Base-by-base conservation (phyloP, 1,284 basidiomycete genomes). In the Meripilus lineatus region DNA sequence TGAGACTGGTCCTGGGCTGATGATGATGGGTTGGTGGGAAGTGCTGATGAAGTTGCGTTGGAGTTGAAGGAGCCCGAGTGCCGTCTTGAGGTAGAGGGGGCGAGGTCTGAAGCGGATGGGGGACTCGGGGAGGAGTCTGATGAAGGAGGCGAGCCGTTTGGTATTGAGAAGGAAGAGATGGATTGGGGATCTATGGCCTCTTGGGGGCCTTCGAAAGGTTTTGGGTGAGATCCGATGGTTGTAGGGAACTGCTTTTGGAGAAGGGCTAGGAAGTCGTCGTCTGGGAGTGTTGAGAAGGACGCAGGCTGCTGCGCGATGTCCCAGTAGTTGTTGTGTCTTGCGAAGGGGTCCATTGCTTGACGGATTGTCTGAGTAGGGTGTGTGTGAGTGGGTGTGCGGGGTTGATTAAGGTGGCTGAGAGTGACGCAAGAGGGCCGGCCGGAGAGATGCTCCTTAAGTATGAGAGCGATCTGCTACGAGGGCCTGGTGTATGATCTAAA, bases 111-210 rank as follows among this genome's bases (percentile, higher is more conserved):
- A 20, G 68, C 62, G 52, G 74, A 76, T 8, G 79, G 74, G 1
- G 86, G 84, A 52, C 85, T 87, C 21, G 86, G 84, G 54, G 81
- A 84, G 59, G 79, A 84, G 54, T 86, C 82, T 42, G 52, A 85
- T 78, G 20, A 77, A 80, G 32, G 72, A 69, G 35, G 79, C 55
- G 72, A 18, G 37, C 54, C 53, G 71, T 72, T 56, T 32, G 61
- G 52, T 5, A 54, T 64, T 57, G 48, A 72, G 61, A 46, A 71
- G 61, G 57, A 66, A 67, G 38, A 67, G 62, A 54, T 74, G 51
- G 62, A 73, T 59, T 81, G 77, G 0, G 83, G 82, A 54, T 84
- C 76, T 45, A 81, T 66, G 45, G 68, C 70, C 44, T 71, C 59
- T 25, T 56, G 57, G 28, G 40, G 61, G 45, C 58, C 53, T 44